Conservation (phyloP, 1,139 yeast species). For the Taphrina communis region DNA sequence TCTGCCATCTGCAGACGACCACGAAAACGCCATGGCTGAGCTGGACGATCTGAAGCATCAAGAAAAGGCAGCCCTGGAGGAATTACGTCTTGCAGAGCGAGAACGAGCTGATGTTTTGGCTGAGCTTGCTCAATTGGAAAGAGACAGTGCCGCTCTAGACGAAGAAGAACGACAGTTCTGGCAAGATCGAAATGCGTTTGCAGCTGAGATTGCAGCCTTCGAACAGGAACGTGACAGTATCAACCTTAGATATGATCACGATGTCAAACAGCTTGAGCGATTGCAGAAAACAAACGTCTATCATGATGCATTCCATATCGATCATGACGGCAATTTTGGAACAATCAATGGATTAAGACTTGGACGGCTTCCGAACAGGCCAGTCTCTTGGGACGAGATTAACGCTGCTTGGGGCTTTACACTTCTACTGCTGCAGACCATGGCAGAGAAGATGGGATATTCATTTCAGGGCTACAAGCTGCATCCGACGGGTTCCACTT, state of each 20-base stretch:
- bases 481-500: conserved; percentile 83
- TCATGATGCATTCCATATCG: conserved; percentile 78
- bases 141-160: conserved; percentile 47
- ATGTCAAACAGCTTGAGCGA: conserved; percentile 50
- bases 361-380: conserved; percentile 64
- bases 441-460: conserved; percentile 64
- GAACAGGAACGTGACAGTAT: conserved; percentile 45
- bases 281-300: conserved; percentile 79
- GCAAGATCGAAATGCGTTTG: conserved; percentile 28
- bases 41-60: conserved; percentile 51
- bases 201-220: conserved; percentile 35
- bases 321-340: conserved; percentile 82
- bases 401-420: conserved; percentile 93
- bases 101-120: conserved; percentile 49
- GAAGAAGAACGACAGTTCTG: conserved; percentile 42
- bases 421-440: conserved; percentile 69
- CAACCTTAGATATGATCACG: conserved; percentile 44
- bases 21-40: conserved; percentile 56
- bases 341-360: conserved; percentile 83
- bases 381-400: conserved; percentile 84
- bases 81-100: conserved; percentile 51
- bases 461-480: conserved; percentile 66
- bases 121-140: conserved; percentile 51
- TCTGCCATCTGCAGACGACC: conserved; percentile 57
- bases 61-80: conserved; percentile 56